These are phyloP conservation scores for Polytrichum commune DNA, from an alignment of 225 moss, liverwort and hornwort genomes.

Conservation along the genomic window DNA sequence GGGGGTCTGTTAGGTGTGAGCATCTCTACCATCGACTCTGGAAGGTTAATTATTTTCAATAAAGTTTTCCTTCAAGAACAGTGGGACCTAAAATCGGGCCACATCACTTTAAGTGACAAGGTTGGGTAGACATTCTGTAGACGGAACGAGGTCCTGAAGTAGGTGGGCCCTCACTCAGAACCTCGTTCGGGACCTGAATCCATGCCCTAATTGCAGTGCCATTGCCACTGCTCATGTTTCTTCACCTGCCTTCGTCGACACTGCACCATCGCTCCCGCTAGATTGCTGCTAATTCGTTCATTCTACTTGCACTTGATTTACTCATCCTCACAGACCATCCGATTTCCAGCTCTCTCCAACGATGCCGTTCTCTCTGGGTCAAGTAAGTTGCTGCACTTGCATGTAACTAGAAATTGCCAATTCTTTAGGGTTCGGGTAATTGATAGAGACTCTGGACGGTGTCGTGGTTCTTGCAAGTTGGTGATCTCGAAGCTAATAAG, in stretches of 20 bases:
- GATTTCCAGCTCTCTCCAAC: not conserved
- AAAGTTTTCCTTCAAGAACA: too few relatives aligned
- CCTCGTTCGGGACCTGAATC: not conserved
- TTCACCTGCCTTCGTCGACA: not conserved
- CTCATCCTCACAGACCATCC: too few relatives aligned
- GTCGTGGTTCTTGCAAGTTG: too few relatives aligned
- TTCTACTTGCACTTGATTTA: not conserved
- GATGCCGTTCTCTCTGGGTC: slow-evolving; percentile 7
- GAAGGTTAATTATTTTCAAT: too few relatives aligned
- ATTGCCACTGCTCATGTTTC: not conserved
- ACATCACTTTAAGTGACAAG: too few relatives aligned
- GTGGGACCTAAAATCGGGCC: too few relatives aligned
- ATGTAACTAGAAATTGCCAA: not conserved
- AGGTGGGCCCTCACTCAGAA: not conserved
- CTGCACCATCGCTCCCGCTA: not conserved
- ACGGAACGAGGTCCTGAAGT: too few relatives aligned
- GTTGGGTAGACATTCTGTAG: too few relatives aligned
- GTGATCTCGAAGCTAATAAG: too few relatives aligned
- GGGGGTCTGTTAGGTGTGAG: too few relatives aligned
- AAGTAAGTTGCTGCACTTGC: not conserved
- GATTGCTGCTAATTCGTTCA: not conserved
- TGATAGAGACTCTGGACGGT: too few relatives aligned
- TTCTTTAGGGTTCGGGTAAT: not conserved
- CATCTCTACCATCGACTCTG: too few relatives aligned
- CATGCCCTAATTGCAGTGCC: not conserved